Evolutionary conservation across 2,329 filamentous ascomycete species (phyloP), one percentile per base, ranked within the genome.

Genomic region (Malbranchea zuffiana): DNA sequence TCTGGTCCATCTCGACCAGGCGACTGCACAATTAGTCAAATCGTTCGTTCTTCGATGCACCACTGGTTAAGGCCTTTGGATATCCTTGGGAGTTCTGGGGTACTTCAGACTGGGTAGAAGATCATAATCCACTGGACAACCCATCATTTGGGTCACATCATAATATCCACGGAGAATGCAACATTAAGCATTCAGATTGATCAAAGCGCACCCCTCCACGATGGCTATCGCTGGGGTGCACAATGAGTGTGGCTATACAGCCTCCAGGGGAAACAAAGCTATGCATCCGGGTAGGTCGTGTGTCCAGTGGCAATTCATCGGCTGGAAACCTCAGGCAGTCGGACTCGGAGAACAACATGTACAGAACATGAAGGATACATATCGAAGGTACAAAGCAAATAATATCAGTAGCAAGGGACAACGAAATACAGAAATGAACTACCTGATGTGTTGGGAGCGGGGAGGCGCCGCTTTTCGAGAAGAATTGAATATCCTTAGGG

Each of bases 111-210:
- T n/a, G n/a, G n/a, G n/a, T n/a, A n/a, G n/a, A n/a, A n/a, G n/a
- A n/a, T n/a, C n/a, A n/a, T n/a, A n/a, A 40, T 37, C 41, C 30
- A 25, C 28, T 31, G 36, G 36, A 43, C 37, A 37, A 42, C 32
- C 38, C 32, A 40, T 26, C 23, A 27, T 27, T 39, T 24, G 32
- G 34, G 32, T 39, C 32, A 36, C 7, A 39, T 21, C 30, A 35
- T 28, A 42, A 37, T 24, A 31, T 28, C 31, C 33, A 26, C 18
- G 41, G 28, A 30, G 28, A 43, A 40, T 57, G 57, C 53, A 55
- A 49, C 55, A 61, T 61, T 54, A 61, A 57, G 45, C 58, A 60
- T 27, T 60, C 51, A 49, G 45, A 42, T 51, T 55, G 53, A 52
- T 51, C 49, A 51, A 34, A 40, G 24, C 33, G 25, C 29, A 41